Evolutionary conservation across 768 basidiomycete species (phyloP).

Genomic region (Boletus tomentosulus): DNA sequence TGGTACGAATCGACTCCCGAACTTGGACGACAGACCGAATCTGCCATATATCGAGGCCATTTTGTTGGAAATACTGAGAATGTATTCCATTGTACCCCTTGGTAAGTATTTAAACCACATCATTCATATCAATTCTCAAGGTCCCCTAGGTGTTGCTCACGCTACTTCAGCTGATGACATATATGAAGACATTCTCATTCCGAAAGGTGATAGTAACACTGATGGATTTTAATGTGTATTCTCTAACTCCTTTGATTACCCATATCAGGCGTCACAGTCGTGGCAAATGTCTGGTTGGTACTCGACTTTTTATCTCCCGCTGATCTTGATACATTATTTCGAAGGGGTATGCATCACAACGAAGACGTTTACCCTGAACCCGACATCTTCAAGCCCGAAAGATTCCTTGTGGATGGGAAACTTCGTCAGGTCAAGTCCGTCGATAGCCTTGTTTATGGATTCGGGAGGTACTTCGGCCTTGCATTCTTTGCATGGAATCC

Average conservation of each 20-base stretch:
- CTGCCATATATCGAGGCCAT: constrained; percentile 30
- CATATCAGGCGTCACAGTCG: background rate
- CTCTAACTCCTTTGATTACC: background rate
- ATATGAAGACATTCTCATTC: background rate
- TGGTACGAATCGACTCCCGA: constrained; percentile 27
- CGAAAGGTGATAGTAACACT: background rate
- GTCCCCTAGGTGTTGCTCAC: constrained; percentile 7
- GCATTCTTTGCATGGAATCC: background rate
- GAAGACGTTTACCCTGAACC: background rate
- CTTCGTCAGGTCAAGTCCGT: background rate
- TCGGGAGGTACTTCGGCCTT: background rate
- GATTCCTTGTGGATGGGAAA: background rate
- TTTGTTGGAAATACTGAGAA: constrained; percentile 27
- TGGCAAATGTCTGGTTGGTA: background rate
- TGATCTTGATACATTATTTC: background rate
- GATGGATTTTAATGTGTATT: no score
- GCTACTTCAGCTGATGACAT: background rate
- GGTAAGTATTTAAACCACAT: constrained; percentile 8
- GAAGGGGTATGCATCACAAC: background rate
- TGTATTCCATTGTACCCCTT: constrained; percentile 24
- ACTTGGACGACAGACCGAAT: constrained; percentile 18
- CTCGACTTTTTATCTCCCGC: background rate
- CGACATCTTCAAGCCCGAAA: background rate
- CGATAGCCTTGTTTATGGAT: background rate
- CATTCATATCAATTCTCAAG: background rate